A percentile compares a stretch with the other conserved stretches of the same genome.
phyloP scores from a whole-genome alignment of 345 rosid genomes.

The Populus ilicifolia region DNA sequence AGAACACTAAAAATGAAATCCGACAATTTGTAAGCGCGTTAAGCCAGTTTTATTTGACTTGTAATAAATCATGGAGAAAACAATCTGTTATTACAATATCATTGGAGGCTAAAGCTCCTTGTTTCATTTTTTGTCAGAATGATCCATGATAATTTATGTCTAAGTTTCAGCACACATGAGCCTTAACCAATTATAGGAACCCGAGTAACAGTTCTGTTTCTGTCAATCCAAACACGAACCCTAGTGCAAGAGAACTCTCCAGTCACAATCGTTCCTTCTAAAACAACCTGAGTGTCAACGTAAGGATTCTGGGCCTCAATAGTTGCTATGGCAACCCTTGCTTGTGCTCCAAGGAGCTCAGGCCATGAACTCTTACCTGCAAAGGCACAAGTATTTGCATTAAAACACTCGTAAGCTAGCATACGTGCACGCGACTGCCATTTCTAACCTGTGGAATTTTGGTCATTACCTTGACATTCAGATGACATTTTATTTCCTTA shows the following conservation, averaged over 20 bases:
- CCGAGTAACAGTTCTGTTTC: background rate
- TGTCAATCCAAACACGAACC: conserved; percentile 31
- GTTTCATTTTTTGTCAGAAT: no score
- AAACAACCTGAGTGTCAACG: conserved; percentile 20
- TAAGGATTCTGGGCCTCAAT: conserved; percentile 23
- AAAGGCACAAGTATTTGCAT: background rate
- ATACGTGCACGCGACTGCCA: no score
- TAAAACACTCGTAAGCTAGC: background rate
- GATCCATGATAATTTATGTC: no score
- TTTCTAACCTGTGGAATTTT: no score
- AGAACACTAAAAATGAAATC: no score
- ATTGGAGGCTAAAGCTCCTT: no score
- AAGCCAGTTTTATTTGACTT: no score
- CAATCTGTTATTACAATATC: no score
- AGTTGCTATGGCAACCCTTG: conserved; percentile 16
- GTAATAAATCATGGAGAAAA: no score
- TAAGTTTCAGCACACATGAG: background rate
- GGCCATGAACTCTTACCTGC: conserved; percentile 38
- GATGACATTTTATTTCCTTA: no score
- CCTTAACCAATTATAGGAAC: background rate
- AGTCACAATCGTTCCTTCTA: conserved; percentile 15
- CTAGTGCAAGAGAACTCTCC: conserved; percentile 21
- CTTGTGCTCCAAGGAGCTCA: conserved; percentile 27
- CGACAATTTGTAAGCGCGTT: no score
- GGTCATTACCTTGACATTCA: no score